Conservation (phyloP, 305 asterid species). For the Fraxinus baroniana region DNA sequence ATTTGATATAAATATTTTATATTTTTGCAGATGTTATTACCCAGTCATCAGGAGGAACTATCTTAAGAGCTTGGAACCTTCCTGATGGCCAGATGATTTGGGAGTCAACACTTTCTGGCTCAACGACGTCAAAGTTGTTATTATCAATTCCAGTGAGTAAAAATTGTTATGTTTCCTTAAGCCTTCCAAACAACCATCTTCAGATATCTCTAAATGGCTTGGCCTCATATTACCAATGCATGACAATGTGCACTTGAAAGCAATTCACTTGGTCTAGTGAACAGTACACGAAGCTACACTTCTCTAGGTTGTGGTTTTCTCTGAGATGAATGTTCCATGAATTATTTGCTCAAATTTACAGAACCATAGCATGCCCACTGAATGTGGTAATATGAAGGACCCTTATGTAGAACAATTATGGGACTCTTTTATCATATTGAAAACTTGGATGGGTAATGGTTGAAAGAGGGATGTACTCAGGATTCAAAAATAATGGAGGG, state of each 20-base stretch:
- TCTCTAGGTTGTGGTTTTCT: conserved; percentile 15
- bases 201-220: conserved; percentile 2
- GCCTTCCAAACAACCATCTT: not conserved
- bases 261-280: conserved; percentile 1
- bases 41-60: conserved; percentile 74
- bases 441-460: not conserved
- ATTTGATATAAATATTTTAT: conserved; percentile 2
- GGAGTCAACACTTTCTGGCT: conserved; percentile 72
- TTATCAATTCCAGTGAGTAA: conserved; percentile 72
- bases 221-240: not conserved
- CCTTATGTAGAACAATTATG: not conserved
- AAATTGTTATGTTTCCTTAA: not conserved
- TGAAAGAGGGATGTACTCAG: not conserved
- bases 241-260: conserved; percentile 14
- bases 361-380: not conserved
- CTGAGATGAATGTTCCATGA: not conserved
- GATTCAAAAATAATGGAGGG: not conserved
- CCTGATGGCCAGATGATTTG: conserved; percentile 99
- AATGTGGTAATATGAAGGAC: not conserved
- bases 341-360: not conserved
- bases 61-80: conserved; percentile 96
- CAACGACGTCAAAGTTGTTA: conserved; percentile 53
- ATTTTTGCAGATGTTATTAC: conserved; percentile 71
- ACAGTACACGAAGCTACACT: not conserved
- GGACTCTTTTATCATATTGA: not conserved